Base-by-base conservation (phyloP, 2,329 filamentous ascomycete species). In the Stagonosporopsis tanaceti region DNA sequence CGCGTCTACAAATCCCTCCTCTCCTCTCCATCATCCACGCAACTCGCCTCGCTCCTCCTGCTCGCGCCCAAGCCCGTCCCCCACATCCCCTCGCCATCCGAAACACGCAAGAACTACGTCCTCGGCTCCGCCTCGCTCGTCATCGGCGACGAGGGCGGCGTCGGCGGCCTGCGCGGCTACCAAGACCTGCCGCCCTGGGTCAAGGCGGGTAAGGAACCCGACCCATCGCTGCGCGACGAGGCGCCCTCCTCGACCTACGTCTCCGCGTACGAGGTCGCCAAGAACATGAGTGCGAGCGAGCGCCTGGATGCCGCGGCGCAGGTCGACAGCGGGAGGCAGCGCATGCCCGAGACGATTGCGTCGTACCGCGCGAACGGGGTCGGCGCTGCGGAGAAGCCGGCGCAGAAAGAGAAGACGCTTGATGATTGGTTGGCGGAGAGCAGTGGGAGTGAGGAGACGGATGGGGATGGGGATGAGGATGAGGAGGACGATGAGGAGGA, bases 51-150 rank as follows among this genome's bases (percentile, higher is more conserved):
- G 0, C 82, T 99, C 14, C 90, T 98, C 74, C 87, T 99, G 0
- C 85, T 98, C 1, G 95, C 95, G 0, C 93, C 95, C 0, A 99
- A 99, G 74, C 94, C 95, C 0, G 92, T 95, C 0, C 95, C 95
- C 0, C 92, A 96, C 59, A 90, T 91, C 0, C 93, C 93, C 0
- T 96, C 91, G 57, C 95, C 95, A 0, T 96, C 92, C 0, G 93
- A 97, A 72, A 88, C 86, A 2, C 86, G 93, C 32, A 91, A 89
- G 62, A 89, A 87, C 0, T 89, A 94, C 56, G 82, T 89, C 1
- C 82, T 99, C 0, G 95, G 95, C 11, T 95, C 92, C 2, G 87
- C 94, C 1, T 94, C 92, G 15, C 84, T 98, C 0, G 90, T 97
- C 0, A 81, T 98, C 11, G 93, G 91, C 1, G 87, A 88, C 1